Percentiles rank a stretch among this genome's conserved stretches.
Evolutionary conservation across 352 stramenopile genomes (phyloP).

Genomic region (Pythium volutum): DNA sequence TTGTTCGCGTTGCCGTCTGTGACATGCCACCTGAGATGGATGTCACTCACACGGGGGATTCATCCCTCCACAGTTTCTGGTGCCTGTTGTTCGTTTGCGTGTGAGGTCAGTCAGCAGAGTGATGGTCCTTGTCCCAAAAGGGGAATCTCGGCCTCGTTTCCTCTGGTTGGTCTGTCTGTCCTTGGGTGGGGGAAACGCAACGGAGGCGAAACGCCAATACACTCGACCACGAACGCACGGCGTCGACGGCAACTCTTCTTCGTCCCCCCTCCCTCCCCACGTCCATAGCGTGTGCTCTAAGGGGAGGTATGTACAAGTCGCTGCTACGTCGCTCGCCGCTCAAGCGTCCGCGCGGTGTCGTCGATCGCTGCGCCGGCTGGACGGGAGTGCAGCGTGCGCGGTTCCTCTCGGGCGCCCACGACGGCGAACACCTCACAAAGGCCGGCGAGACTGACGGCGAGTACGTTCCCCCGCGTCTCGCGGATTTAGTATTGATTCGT

Average conservation of each 20-base stretch:
- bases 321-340: conserved; percentile 23
- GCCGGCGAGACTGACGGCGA: conserved; percentile 1
- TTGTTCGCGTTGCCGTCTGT: too few species aligned
- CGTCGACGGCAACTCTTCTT: not conserved
- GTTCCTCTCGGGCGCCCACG: conserved; percentile 18
- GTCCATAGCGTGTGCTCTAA: not conserved
- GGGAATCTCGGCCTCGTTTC: conserved; percentile 13
- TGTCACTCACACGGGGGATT: not conserved
- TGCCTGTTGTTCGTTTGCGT: conserved; percentile 19
- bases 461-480: conserved; percentile 51
- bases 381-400: not conserved
- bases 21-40: conserved; percentile 6
- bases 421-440: conserved; percentile 15
- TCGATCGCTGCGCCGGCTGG: not conserved
- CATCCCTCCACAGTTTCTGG: conserved; percentile 9
- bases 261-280: not conserved
- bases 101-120: conserved; percentile 9
- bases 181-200: conserved; percentile 20
- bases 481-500: conserved; percentile 84
- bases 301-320: conserved; percentile 24
- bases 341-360: conserved; percentile 23
- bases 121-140: conserved; percentile 17
- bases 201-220: conserved; percentile 7
- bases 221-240: not conserved
- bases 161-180: not conserved